These are phyloP conservation scores for Ogataea henricii DNA, from an alignment of 805 yeast genomes.

Conservation along the genomic window DNA sequence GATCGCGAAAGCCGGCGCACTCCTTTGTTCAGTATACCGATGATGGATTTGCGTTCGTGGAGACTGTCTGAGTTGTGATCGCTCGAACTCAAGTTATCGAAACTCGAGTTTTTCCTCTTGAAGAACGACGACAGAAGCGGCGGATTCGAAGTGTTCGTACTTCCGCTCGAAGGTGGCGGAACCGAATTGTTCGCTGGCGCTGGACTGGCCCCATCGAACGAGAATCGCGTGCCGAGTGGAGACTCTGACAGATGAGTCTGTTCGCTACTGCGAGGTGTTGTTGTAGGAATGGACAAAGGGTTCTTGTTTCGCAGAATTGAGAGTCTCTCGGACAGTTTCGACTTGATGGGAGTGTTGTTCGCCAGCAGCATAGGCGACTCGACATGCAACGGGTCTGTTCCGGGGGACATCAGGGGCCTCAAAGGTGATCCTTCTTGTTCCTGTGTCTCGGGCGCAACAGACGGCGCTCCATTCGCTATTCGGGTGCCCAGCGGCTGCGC, in stretches of 20 bases:
- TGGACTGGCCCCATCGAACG: neutral
- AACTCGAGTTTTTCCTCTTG: slow-evolving; percentile 13
- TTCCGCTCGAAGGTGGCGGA: neutral
- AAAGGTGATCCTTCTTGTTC: neutral
- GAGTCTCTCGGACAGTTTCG: slow-evolving; percentile 15
- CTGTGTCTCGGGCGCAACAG: neutral
- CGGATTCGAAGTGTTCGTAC: neutral
- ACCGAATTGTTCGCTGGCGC: neutral
- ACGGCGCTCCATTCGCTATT: neutral
- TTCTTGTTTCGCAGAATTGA: slow-evolving; percentile 15
- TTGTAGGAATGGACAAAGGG: neutral
- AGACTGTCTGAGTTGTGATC: slow-evolving; percentile 12
- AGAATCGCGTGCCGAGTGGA: neutral
- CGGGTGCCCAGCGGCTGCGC: neutral
- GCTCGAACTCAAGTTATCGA: slow-evolving; percentile 12
- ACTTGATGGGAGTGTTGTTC: slow-evolving; percentile 12
- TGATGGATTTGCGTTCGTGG: slow-evolving; percentile 12
- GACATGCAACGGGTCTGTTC: neutral
- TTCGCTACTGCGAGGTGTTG: neutral
- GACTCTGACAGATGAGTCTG: neutral
- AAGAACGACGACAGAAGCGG: slow-evolving; percentile 3
- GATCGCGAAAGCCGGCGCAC: slow-evolving; percentile 20
- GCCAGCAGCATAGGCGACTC: neutral
- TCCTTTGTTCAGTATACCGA: slow-evolving; percentile 13
- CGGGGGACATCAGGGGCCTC: neutral